Percentiles rank a stretch among this genome's conserved stretches.
These are phyloP conservation scores for Phylloporus sp. DNA, from an alignment of 1,284 basidiomycete genomes.

Conservation along the genomic window DNA sequence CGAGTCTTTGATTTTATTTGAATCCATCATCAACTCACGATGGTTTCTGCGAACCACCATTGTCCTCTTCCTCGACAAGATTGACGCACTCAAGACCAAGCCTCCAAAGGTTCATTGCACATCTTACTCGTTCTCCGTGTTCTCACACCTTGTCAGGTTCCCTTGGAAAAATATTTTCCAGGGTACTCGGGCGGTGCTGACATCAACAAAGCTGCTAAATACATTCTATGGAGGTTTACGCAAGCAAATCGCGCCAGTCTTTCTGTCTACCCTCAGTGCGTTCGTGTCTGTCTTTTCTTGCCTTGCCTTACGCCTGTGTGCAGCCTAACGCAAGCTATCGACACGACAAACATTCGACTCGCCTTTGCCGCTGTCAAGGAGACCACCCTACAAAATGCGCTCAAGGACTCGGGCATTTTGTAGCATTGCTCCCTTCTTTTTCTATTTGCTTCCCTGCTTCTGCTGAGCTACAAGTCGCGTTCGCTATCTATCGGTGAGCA, in stretches of 20 bases:
- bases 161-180: slow-evolving; percentile 90
- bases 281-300: slow-evolving; percentile 21
- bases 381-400: slow-evolving; percentile 91
- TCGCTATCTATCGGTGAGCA: slow-evolving; percentile 38
- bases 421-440: slow-evolving; percentile 19
- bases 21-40: slow-evolving; percentile 94
- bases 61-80: slow-evolving; percentile 95
- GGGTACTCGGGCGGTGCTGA: slow-evolving; percentile 95
- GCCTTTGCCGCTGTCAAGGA: slow-evolving; percentile 90
- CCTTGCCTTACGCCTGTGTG: slow-evolving; percentile 2
- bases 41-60: slow-evolving; percentile 96
- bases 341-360: too few relatives aligned
- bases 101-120: slow-evolving; percentile 71
- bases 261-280: slow-evolving; percentile 92
- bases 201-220: slow-evolving; percentile 98
- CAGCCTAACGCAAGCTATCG: slow-evolving; percentile 83
- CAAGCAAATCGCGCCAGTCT: slow-evolving; percentile 84
- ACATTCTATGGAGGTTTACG: slow-evolving; percentile 97
- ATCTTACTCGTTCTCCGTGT: too few relatives aligned
- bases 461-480: slow-evolving; percentile 17
- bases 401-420: slow-evolving; percentile 85
- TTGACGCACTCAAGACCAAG: slow-evolving; percentile 95
- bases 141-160: slow-evolving; percentile 54
- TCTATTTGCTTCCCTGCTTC: background rate
- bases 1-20: slow-evolving; percentile 92